phyloP scores from a whole-genome alignment of 169 alveolate species.

The Ichthyophthirius multifiliis region DNA sequence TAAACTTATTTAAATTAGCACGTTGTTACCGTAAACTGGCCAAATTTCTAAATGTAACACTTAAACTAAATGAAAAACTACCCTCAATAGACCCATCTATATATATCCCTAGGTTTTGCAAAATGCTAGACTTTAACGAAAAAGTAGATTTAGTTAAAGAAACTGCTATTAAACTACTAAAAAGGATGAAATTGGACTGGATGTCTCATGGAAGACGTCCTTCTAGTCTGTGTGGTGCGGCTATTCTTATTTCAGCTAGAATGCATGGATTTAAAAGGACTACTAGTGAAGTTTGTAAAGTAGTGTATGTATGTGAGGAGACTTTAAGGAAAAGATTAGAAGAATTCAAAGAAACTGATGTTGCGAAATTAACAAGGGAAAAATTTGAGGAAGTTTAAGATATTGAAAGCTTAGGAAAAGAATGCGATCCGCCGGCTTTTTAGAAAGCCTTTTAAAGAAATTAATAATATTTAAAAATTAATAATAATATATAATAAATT shows the following conservation, averaged over 20 bases:
- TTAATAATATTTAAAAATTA: too few relatives aligned
- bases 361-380: constrained; percentile 90
- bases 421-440: constrained; percentile 83
- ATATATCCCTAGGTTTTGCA: constrained; percentile 71
- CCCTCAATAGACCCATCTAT: constrained; percentile 73
- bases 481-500: not conserved
- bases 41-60: constrained; percentile 37
- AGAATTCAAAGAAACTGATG: constrained; percentile 92
- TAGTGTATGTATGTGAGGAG: constrained; percentile 93
- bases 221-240: constrained; percentile 99
- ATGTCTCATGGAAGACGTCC: constrained; percentile 98
- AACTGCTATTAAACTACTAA: constrained; percentile 95
- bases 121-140: constrained; percentile 88
- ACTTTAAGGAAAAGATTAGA: constrained; percentile 94
- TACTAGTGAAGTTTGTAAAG: constrained; percentile 89
- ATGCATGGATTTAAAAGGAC: constrained; percentile 91
- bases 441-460: constrained; percentile 31
- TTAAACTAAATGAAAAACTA: constrained; percentile 5
- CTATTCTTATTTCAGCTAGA: constrained; percentile 96
- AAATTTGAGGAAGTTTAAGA: constrained; percentile 89
- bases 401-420: constrained; percentile 35
- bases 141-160: constrained; percentile 90
- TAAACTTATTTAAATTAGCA: constrained; percentile 48
- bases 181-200: constrained; percentile 98
- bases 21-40: constrained; percentile 54